Conservation (phyloP, 2,329 filamentous ascomycete species). For the Ophiostoma ips region DNA sequence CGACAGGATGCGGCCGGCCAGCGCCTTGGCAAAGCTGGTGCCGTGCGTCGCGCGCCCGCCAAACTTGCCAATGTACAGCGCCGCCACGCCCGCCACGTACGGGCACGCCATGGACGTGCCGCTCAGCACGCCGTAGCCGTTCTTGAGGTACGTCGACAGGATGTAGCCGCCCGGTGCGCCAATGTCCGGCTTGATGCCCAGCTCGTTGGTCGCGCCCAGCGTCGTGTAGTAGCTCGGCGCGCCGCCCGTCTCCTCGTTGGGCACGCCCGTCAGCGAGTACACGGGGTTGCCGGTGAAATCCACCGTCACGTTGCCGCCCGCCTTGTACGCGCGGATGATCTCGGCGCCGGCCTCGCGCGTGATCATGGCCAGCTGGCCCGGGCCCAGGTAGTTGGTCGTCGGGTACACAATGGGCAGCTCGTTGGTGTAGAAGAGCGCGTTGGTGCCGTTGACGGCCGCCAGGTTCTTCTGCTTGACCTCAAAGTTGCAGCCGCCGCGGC, state of each 20-base stretch:
- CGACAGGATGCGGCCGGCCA: constrained; percentile 21
- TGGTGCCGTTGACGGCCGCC: constrained; percentile 40
- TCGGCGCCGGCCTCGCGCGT: neutral
- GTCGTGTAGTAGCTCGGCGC: constrained; percentile 24
- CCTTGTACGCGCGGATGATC: constrained; percentile 12
- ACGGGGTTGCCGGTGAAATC: constrained; percentile 27
- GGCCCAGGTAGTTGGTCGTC: neutral
- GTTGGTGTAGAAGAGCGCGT: constrained; percentile 50
- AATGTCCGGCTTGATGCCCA: constrained; percentile 34
- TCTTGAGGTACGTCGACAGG: constrained; percentile 33
- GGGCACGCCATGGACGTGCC: constrained; percentile 42
- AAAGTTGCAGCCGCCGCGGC: constrained; percentile 44
- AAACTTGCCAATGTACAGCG: constrained; percentile 29
- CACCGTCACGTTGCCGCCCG: constrained; percentile 25
- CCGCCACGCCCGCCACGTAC: constrained; percentile 32
- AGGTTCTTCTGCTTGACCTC: constrained; percentile 39
- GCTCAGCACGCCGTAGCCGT: constrained; percentile 33
- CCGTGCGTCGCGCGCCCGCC: constrained; percentile 22
- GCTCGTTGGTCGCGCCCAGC: constrained; percentile 34
- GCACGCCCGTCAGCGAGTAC: constrained; percentile 23
- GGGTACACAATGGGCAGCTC: constrained; percentile 7
- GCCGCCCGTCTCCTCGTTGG: constrained; percentile 28
- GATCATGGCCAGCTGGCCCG: neutral
- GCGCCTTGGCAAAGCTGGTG: constrained; percentile 17
- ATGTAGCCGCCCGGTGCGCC: constrained; percentile 34